Base-by-base conservation (phyloP, 768 basidiomycete species). In the Suillus variegatus region DNA sequence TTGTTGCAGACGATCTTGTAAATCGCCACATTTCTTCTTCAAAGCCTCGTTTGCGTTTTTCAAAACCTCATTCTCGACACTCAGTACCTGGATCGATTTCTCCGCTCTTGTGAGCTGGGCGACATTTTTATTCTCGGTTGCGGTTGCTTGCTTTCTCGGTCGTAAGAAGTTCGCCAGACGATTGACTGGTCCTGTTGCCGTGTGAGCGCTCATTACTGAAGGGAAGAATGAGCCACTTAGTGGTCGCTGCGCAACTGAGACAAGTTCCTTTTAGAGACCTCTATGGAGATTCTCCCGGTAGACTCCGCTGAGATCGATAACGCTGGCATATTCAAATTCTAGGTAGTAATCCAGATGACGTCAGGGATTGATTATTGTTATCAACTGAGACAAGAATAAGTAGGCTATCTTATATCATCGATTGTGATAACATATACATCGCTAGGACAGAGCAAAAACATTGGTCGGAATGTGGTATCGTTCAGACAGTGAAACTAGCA, bases 391-490 rank as follows among this genome's bases (percentile, higher is more conserved):
- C 62, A 63, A 55, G 38, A 40, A 51, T 20, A 63, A 63, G 18
- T 32, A 1, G n/a, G n/a, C 10, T 63, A 40, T 38, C 10, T 38
- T 38, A 38, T 38, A 38, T 56, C 20, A 44, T 20, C 16, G 2
- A 38, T 63, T 32, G 55, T 25, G 43, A 58, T 63, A 41, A 60
- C 57, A 25, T 60, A 28, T 58, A 60, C 57, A 60, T 43, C 58
- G 46, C 18, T 41, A 25, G 28, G 65, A 57, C 63, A 51, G 61
- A 67, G 10, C 38, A 63, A 63, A n/a, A 20, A 43, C 65, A 64
- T 65, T 66, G 32, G 52, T 62, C 67, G 51, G 62, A 55, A 66
- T 63, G 64, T 78, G 75, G 76, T 76, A 76, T 78, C 75, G 64
- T 69, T 61, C 70, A 65, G 68, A 32, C 40, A 58, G 40, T 28